These are phyloP conservation scores for Rhodotorula sp. DNA, from an alignment of 1,284 basidiomycete genomes.

Conservation along the genomic window DNA sequence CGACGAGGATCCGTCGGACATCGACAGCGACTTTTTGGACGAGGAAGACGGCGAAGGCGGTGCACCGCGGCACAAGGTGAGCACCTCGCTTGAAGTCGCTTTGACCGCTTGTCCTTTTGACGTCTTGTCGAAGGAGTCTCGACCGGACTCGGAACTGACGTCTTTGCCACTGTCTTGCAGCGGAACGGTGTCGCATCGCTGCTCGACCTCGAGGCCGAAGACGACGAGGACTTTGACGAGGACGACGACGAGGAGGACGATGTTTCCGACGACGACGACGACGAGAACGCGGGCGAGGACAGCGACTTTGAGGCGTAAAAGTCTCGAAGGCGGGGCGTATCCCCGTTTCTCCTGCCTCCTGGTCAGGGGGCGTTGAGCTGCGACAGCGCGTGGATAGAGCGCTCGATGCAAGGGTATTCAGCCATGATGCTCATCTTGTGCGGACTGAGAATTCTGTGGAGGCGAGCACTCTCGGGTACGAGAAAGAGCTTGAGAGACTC, in stretches of 20 bases:
- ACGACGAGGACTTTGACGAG: conserved; percentile 33
- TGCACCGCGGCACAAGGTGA: conserved; percentile 25
- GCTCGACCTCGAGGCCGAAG: conserved; percentile 38
- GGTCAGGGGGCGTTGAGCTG: too few relatives aligned
- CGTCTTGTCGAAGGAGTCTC: too few relatives aligned
- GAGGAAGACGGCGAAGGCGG: conserved; percentile 29
- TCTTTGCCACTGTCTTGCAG: not conserved
- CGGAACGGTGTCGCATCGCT: conserved; percentile 27
- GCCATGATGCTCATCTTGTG: too few relatives aligned
- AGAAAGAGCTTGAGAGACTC: too few relatives aligned
- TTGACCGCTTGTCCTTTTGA: not conserved
- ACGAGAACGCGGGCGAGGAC: conserved; percentile 23
- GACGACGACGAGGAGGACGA: conserved; percentile 25
- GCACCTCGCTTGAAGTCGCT: not conserved
- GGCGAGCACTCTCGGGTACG: too few relatives aligned
- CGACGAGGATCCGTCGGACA: conserved; percentile 15
- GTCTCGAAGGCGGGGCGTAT: not conserved
- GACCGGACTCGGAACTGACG: not conserved
- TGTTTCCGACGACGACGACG: conserved; percentile 11
- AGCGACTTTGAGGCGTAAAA: conserved; percentile 17
- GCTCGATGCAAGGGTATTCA: too few relatives aligned
- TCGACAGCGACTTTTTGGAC: conserved; percentile 23
- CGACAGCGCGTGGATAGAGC: too few relatives aligned
- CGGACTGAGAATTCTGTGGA: too few relatives aligned
- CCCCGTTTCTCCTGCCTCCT: not conserved